Evolutionary conservation across 768 basidiomycete species (phyloP).

Genomic region (Termitomyces heimii): DNA sequence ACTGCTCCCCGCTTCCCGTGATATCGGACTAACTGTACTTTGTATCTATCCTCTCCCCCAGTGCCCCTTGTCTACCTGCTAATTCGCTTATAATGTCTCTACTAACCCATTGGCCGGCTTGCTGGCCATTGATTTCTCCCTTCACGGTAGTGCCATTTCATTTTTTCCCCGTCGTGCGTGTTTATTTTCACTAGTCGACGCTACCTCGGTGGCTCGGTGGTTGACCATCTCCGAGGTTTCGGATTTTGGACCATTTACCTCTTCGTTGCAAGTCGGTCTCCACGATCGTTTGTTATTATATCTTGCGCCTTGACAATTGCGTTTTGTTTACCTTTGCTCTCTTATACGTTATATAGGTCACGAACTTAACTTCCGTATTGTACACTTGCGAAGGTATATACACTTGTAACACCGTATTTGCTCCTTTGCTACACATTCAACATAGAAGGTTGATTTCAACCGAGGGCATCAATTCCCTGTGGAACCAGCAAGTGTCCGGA

Average conservation of each 20-base stretch:
- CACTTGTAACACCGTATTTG: not conserved
- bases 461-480: too few relatives aligned
- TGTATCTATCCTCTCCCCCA: not conserved
- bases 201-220: not conserved
- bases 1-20: not conserved
- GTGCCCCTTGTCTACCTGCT: not conserved
- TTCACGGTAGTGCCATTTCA: slow-evolving; percentile 9
- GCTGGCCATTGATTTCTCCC: slow-evolving; percentile 3
- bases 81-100: slow-evolving; percentile 12
- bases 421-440: not conserved
- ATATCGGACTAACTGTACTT: slow-evolving; percentile 6
- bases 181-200: not conserved
- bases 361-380: not conserved
- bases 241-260: not conserved
- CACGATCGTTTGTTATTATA: slow-evolving; percentile 7
- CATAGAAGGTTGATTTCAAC: too few relatives aligned
- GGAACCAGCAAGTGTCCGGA: too few relatives aligned
- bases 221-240: slow-evolving; percentile 5
- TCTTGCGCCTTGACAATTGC: not conserved
- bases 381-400: not conserved
- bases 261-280: slow-evolving; percentile 4
- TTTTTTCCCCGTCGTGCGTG: slow-evolving; percentile 1
- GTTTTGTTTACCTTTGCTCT: not conserved
- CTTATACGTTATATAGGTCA: not conserved
- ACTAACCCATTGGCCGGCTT: slow-evolving; percentile 9